A percentile compares a stretch with the other conserved stretches of the same genome.
Conservation (phyloP, 2,329 filamentous ascomycete species). For the Xylaria polymorpha region DNA sequence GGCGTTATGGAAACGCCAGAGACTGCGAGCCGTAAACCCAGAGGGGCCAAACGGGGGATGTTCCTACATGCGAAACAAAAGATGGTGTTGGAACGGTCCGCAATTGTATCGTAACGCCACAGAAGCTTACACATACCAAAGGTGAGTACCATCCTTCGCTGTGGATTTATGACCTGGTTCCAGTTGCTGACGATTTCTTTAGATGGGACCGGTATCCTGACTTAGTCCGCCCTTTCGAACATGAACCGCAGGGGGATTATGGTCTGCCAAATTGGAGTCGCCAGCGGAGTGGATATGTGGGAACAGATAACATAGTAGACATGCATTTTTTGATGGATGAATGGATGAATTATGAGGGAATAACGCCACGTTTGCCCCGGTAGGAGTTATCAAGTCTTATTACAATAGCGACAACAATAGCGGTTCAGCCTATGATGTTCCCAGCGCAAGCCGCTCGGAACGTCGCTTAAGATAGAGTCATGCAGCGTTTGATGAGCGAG, state of each 20-base stretch:
- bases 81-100: background rate
- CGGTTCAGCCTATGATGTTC: background rate
- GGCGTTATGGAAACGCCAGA: background rate
- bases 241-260: too few species aligned
- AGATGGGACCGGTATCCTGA: conserved; percentile 1
- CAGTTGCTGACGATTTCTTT: background rate
- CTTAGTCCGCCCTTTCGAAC: too few species aligned
- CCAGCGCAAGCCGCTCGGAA: background rate
- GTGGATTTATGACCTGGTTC: too few species aligned
- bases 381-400: background rate
- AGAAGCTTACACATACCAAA: background rate
- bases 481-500: background rate
- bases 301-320: background rate
- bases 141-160: background rate
- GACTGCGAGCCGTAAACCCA: background rate
- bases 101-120: background rate
- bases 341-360: too few species aligned
- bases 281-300: background rate
- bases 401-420: background rate
- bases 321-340: too few species aligned
- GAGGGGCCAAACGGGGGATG: background rate
- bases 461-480: background rate
- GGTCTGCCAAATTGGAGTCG: too few species aligned
- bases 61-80: background rate
- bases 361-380: too few species aligned